Base-by-base conservation (phyloP, 768 basidiomycete genomes). In the Serendipita indica region DNA sequence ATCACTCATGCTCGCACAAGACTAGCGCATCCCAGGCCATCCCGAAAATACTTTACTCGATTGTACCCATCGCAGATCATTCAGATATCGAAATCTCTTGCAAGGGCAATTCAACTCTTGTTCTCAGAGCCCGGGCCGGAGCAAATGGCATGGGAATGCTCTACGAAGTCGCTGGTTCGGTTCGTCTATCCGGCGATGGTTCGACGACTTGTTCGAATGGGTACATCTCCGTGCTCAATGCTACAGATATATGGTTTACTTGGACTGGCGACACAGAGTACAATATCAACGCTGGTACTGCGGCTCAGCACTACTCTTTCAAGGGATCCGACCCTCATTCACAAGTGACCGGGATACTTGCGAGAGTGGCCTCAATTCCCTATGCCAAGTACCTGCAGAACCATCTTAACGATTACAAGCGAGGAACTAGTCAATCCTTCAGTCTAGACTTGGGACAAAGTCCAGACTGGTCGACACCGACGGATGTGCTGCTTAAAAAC, bases 261-360 rank as follows among this genome's bases (percentile, higher is more conserved):
- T 86, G 84, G 83, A 77, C 80, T 16, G 85, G 84, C n/a, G 83
- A 75, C 28, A 87, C 86, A 14, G 75, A 86, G 46, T 87, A 81
- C 65, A 72, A 78, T 61, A 78, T 80, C 68, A 67, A 77, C 62
- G 79, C 83, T 0, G 85, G 85, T 30, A 75, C 78, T 61, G 71
- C 70, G 2, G 73, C 74, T 13, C 74, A 74, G 65, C 67, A 70
- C 39, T 87, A 80, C 64, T 76, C 83, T 2, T 88, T 88, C 74
- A 67, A 71, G 30, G 83, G 84, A 3, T 58, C 72, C 0, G 81
- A 86, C 61, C 83, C 85, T 33, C 81, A 83, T 64, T 62, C 61
- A 35, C 61, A 68, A 22, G 73, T 83, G 5, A 63, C 76, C 16
- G 10, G 59, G 12, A 68, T 75, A 12, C 66, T 82, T 13, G 37